These are phyloP conservation scores for Pezicula neosporulosa DNA, from an alignment of 2,329 filamentous ascomycete genomes.

Conservation along the genomic window DNA sequence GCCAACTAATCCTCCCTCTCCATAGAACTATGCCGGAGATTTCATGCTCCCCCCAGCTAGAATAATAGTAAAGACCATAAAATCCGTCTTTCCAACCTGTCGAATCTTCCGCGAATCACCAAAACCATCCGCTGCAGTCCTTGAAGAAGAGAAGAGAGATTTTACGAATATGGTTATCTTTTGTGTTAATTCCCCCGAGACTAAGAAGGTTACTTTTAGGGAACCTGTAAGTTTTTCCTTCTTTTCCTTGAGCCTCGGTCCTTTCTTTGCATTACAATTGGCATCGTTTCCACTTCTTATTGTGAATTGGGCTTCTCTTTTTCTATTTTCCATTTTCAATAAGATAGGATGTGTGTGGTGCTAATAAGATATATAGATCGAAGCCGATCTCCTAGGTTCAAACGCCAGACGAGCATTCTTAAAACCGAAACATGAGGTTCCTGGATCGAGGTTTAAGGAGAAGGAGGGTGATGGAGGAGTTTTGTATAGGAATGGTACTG, in stretches of 20 bases:
- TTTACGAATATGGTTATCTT: slow-evolving; percentile 98
- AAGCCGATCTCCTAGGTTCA: slow-evolving; percentile 69
- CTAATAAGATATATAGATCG: slow-evolving; percentile 10
- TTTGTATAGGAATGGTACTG: slow-evolving; percentile 26
- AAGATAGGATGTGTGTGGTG: no score
- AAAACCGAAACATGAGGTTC: slow-evolving; percentile 67
- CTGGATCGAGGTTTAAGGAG: background rate
- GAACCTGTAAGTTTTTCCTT: slow-evolving; percentile 36
- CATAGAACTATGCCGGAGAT: slow-evolving; percentile 91
- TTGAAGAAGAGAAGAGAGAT: slow-evolving; percentile 52
- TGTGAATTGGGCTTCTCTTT: no score
- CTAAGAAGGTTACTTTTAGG: slow-evolving; percentile 57
- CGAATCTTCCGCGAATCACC: slow-evolving; percentile 83
- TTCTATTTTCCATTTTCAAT: no score
- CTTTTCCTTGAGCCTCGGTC: no score
- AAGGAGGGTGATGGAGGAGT: slow-evolving; percentile 17
- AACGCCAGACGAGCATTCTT: slow-evolving; percentile 67
- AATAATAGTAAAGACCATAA: slow-evolving; percentile 80
- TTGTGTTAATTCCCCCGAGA: slow-evolving; percentile 47
- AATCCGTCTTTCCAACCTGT: slow-evolving; percentile 79
- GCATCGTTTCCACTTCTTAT: no score
- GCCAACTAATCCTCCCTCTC: slow-evolving; percentile 1
- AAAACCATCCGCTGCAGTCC: slow-evolving; percentile 41
- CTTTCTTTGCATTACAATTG: no score
- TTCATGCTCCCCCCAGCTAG: slow-evolving; percentile 71